Evolutionary conservation across 2,329 filamentous ascomycete species (phyloP).

Genomic region (Arthrinium puccinioides): DNA sequence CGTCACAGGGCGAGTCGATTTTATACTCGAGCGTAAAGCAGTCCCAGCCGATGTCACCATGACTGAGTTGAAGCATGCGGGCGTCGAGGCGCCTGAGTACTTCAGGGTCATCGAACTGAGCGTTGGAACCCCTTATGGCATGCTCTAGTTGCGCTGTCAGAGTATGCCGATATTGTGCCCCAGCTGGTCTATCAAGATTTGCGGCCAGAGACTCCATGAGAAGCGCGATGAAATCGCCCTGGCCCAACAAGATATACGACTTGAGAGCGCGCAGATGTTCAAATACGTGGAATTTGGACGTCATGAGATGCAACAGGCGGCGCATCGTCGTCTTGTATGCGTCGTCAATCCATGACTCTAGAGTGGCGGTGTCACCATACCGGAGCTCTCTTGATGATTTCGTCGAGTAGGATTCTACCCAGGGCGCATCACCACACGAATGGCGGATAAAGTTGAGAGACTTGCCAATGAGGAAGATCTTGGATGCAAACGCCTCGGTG

Average conservation of each 20-base stretch:
- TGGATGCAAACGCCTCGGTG: slow-evolving; percentile 86
- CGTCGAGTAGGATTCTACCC: slow-evolving; percentile 95
- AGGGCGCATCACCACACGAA: slow-evolving; percentile 85
- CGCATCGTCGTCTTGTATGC: slow-evolving; percentile 98
- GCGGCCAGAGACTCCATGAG: slow-evolving; percentile 94
- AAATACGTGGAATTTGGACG: slow-evolving; percentile 88
- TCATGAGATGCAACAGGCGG: slow-evolving; percentile 87
- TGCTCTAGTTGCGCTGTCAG: slow-evolving; percentile 97
- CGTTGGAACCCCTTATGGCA: slow-evolving; percentile 93
- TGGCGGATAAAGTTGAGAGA: slow-evolving; percentile 97
- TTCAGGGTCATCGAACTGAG: slow-evolving; percentile 88
- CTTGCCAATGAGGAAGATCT: slow-evolving; percentile 95
- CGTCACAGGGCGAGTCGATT: slow-evolving; percentile 91
- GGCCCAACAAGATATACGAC: slow-evolving; percentile 87
- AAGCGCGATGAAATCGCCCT: slow-evolving; percentile 94
- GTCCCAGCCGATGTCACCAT: slow-evolving; percentile 98
- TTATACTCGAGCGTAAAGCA: slow-evolving; percentile 99
- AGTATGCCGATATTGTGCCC: slow-evolving; percentile 92
- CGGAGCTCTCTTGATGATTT: slow-evolving; percentile 83
- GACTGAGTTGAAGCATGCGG: slow-evolving; percentile 94
- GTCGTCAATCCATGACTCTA: slow-evolving; percentile 91
- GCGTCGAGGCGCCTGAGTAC: slow-evolving; percentile 88
- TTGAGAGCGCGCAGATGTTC: slow-evolving; percentile 88
- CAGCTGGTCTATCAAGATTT: slow-evolving; percentile 91
- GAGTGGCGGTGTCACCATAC: slow-evolving; percentile 86